These are phyloP conservation scores for Pyrenophora seminiperda DNA, from an alignment of 2,329 filamentous ascomycete genomes.

Conservation along the genomic window DNA sequence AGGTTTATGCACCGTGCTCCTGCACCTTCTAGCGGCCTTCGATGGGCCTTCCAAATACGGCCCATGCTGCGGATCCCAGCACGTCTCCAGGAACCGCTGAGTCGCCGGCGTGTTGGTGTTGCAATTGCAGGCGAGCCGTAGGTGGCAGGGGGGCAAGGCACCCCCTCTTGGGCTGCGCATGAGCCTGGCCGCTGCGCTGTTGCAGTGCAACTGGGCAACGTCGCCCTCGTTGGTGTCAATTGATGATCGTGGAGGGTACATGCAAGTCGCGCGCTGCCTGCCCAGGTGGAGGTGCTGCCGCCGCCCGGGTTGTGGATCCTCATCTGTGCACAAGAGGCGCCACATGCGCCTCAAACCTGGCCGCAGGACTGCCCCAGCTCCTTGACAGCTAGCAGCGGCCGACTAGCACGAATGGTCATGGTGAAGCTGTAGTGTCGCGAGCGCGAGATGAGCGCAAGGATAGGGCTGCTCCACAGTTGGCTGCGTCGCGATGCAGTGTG, in stretches of 20 bases:
- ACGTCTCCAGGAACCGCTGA: constrained; percentile 21
- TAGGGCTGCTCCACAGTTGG: constrained; percentile 35
- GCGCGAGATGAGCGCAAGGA: constrained; percentile 39
- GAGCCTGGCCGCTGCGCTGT: too few species aligned
- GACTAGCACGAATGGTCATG: constrained; percentile 34
- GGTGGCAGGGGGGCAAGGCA: neutral
- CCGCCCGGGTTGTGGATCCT: constrained; percentile 26
- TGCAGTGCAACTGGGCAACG: too few species aligned
- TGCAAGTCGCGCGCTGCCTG: neutral
- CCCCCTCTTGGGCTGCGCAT: too few species aligned
- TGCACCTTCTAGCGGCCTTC: constrained; percentile 37
- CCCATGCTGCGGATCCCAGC: constrained; percentile 20
- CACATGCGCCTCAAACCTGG: constrained; percentile 41
- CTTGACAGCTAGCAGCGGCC: constrained; percentile 34
- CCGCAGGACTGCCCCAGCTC: constrained; percentile 40
- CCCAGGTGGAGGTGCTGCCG: constrained; percentile 8
- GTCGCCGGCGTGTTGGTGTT: constrained; percentile 10
- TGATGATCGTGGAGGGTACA: neutral
- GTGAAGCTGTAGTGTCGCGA: constrained; percentile 35
- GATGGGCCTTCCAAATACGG: constrained; percentile 25
- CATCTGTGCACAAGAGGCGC: constrained; percentile 37
- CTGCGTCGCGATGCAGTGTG: constrained; percentile 34
- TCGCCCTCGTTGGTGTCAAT: too few species aligned
- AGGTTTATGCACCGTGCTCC: constrained; percentile 27
- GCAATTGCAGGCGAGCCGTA: constrained; percentile 5